Base-by-base conservation (phyloP, 2,329 filamentous ascomycete species). In the Nothophaeocryptopus gaeumannii region DNA sequence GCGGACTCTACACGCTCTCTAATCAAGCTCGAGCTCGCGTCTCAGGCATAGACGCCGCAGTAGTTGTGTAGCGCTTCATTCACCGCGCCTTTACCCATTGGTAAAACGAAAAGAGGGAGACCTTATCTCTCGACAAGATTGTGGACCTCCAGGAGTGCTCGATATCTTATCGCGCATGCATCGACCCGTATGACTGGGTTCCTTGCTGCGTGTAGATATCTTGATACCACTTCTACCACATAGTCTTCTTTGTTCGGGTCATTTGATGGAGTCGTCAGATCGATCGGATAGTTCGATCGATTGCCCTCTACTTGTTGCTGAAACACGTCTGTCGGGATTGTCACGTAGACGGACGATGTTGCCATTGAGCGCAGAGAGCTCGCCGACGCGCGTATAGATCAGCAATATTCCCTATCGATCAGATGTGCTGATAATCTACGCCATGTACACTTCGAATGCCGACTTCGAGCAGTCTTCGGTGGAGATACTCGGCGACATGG, bases 121-220 rank as follows among this genome's bases (percentile, higher is more conserved):
- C 65, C 63, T 0, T 76, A 78, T 2, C 61, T 37, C 30, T 69
- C 63, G 5, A 76, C 70, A 13, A 81, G 61, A n/a, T 69, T 57
- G 47, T 78, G 67, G 1, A 77, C 63, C n/a, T 74, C 66, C 1
- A 72, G 63, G 1, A 70, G 54, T 29, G 77, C 71, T n/a, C 69
- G 68, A 34, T 73, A 64, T 0, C 69, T 60, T 38, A 71, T 62
- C 12, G 70, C 72, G 49, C 77, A 72, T 2, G 77, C 77, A 53
- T 82, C 79, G 1, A 79, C 74, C 2, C 79, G 56, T 42, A 82
- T 76, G 35, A 77, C 54, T 0, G 78, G 78, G 42, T 72, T 70
- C 48, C 74, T 29, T 5, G 46, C 46, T 37, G 31, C 26, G 33
- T 7, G 32, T 33, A 48, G 7, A 26, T 26, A 26, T 26, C 20